Conservation (phyloP, 2,329 filamentous ascomycete genomes). For the Paecilomyces sp. region DNA sequence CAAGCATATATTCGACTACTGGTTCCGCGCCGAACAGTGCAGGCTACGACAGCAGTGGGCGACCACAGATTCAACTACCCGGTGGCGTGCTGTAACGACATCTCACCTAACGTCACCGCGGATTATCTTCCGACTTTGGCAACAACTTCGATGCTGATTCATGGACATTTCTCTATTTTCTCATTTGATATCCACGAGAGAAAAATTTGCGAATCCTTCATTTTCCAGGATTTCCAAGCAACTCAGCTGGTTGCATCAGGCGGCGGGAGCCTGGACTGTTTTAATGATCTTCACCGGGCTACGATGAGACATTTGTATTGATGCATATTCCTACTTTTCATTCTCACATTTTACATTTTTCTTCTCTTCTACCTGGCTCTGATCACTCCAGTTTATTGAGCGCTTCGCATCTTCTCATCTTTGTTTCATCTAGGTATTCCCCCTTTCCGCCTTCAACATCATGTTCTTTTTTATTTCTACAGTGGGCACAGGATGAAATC, state of each 20-base stretch:
- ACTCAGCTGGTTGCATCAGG: not conserved
- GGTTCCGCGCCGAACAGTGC: not conserved
- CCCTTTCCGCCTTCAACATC: not conserved
- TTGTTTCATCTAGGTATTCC: not conserved
- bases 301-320: not conserved
- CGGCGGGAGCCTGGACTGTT: not conserved
- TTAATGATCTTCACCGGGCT: not conserved
- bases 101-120: not conserved
- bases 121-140: not conserved
- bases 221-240: not conserved
- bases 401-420: not conserved
- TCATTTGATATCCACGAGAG: not conserved
- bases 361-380: not conserved
- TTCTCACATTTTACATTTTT: not conserved
- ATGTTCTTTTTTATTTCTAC: not conserved
- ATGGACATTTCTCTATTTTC: not conserved
- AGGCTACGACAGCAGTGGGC: not conserved
- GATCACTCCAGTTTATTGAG: not conserved
- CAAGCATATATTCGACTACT: not conserved
- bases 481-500: not conserved
- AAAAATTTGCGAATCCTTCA: not conserved
- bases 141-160: not conserved
- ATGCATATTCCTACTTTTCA: not conserved
- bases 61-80: not conserved
- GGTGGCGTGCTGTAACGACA: not conserved